These are phyloP conservation scores for Diaporthe batatas DNA, from an alignment of 2,329 filamentous ascomycete species.

Conservation along the genomic window DNA sequence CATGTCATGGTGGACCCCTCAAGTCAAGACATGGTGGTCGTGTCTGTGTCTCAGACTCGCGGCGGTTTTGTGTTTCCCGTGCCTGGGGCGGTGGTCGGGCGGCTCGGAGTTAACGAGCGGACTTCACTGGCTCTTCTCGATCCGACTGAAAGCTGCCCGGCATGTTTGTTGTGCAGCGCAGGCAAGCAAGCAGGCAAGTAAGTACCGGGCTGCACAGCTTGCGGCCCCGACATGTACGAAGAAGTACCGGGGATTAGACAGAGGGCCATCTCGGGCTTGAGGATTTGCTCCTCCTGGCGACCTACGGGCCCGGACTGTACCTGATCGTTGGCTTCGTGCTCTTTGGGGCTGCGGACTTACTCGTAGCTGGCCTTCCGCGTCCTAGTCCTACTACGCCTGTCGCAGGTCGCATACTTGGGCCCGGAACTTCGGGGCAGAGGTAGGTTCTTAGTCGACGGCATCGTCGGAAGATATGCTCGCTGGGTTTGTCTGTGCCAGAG, in stretches of 20 bases:
- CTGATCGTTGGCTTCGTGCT: slow-evolving; percentile 80
- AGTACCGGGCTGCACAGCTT: no score
- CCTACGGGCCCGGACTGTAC: slow-evolving; percentile 91
- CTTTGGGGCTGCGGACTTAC: slow-evolving; percentile 47
- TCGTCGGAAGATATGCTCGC: no score
- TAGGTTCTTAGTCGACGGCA: no score
- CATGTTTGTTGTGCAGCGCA: no score
- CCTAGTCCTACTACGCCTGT: slow-evolving; percentile 77
- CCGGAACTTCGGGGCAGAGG: no score
- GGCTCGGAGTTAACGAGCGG: not conserved
- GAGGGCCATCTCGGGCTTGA: no score
- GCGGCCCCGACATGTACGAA: no score
- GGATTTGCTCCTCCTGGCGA: slow-evolving; percentile 85
- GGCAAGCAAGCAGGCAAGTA: no score
- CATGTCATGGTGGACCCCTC: not conserved
- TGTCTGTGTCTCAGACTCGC: slow-evolving; percentile 36
- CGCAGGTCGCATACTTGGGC: slow-evolving; percentile 80
- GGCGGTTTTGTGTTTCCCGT: slow-evolving; percentile 8
- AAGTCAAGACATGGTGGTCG: slow-evolving; percentile 4
- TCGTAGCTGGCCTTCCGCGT: slow-evolving; percentile 59
- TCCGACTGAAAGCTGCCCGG: no score
- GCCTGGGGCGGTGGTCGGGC: not conserved
- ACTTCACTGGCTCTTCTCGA: not conserved
- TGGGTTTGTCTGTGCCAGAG: no score
- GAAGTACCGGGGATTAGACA: no score